A percentile compares a stretch with the other conserved stretches of the same genome.
These are phyloP conservation scores for Fusarium nygamai DNA, from an alignment of 2,329 filamentous ascomycete genomes.

Conservation along the genomic window DNA sequence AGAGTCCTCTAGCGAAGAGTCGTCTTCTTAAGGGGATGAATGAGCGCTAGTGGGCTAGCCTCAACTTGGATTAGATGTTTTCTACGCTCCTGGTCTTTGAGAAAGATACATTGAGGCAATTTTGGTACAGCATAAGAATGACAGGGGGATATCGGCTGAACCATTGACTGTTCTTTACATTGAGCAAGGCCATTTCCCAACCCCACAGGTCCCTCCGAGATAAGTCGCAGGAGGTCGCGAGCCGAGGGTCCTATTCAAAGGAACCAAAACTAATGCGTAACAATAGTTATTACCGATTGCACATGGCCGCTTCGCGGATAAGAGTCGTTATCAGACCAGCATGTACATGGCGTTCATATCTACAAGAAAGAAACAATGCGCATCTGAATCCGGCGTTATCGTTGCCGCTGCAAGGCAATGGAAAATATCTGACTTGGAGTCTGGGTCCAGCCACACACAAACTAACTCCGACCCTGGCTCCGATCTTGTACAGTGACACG, in stretches of 20 bases:
- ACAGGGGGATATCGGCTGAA: accelerated
- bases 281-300: background rate
- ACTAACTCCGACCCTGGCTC: background rate
- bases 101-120: accelerated
- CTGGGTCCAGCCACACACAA: background rate
- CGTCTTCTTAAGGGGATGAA: accelerated
- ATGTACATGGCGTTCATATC: accelerated
- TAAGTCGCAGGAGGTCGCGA: accelerated
- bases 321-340: background rate
- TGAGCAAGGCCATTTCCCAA: background rate
- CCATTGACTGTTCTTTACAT: background rate
- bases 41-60: background rate
- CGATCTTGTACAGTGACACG: background rate
- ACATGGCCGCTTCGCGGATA: accelerated
- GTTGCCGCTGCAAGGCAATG: background rate
- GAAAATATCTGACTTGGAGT: background rate
- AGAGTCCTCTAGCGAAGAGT: too few species aligned
- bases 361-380: background rate
- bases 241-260: background rate
- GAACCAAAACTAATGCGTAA: background rate
- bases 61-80: background rate
- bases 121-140: accelerated
- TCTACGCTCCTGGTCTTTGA: accelerated
- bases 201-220: accelerated
- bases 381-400: background rate